These are phyloP conservation scores for Chalciporus chontae DNA, from an alignment of 768 basidiomycete genomes.

Conservation along the genomic window DNA sequence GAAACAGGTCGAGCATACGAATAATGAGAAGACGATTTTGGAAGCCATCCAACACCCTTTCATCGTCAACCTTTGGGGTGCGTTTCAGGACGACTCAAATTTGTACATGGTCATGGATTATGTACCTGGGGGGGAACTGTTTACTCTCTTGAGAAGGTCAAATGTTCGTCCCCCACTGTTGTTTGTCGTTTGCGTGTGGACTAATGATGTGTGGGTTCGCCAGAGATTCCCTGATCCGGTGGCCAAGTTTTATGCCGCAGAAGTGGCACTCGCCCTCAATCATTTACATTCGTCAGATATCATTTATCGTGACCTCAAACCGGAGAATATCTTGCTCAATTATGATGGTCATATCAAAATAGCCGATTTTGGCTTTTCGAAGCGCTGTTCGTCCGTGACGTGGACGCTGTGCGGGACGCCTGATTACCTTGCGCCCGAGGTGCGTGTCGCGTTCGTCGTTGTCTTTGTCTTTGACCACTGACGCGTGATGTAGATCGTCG, in stretches of 20 bases:
- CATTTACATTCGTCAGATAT: slow-evolving; percentile 85
- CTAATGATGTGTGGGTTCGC: neutral
- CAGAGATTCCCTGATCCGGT: slow-evolving; percentile 96
- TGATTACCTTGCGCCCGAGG: slow-evolving; percentile 96
- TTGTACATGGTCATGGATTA: slow-evolving; percentile 99
- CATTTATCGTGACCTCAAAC: slow-evolving; percentile 96
- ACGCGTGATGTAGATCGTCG: slow-evolving; percentile 54
- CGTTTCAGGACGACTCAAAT: slow-evolving; percentile 88
- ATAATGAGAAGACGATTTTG: slow-evolving; percentile 89
- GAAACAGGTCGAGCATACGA: slow-evolving; percentile 97
- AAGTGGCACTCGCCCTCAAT: slow-evolving; percentile 89
- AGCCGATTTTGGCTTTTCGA: slow-evolving; percentile 96
- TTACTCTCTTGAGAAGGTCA: slow-evolving; percentile 86
- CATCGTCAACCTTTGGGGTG: slow-evolving; percentile 95
- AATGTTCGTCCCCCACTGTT: slow-evolving; percentile 51
- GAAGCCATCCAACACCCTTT: slow-evolving; percentile 85
- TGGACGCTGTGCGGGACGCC: slow-evolving; percentile 97
- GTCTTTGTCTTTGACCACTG: slow-evolving; percentile 16
- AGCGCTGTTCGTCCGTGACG: slow-evolving; percentile 79
- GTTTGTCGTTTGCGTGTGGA: slow-evolving; percentile 15
- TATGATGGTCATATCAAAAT: slow-evolving; percentile 97
- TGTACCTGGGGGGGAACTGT: slow-evolving; percentile 94
- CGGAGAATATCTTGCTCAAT: slow-evolving; percentile 92
- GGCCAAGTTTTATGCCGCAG: slow-evolving; percentile 96
- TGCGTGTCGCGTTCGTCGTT: slow-evolving; percentile 23